These are phyloP conservation scores for Colletotrichum theobromicola DNA, from an alignment of 2,329 filamentous ascomycete genomes.

Conservation along the genomic window DNA sequence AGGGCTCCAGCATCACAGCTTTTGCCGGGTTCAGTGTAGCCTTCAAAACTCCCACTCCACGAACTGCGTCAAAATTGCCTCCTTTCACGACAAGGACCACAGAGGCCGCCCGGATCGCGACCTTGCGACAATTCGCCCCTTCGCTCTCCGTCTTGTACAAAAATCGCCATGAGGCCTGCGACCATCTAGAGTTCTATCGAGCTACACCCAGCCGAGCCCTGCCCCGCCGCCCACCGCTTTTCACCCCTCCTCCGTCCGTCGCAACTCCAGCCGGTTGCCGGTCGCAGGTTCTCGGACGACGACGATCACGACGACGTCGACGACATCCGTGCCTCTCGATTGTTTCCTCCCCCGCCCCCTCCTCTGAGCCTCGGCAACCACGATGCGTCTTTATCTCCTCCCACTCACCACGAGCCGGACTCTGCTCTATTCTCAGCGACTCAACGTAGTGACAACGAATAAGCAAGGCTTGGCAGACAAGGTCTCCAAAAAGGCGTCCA, in stretches of 20 bases:
- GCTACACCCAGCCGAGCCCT: background rate
- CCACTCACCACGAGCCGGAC: conserved; percentile 91
- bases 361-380: background rate
- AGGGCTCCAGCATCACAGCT: conserved; percentile 9
- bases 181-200: background rate
- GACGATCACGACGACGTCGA: background rate
- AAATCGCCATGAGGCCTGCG: background rate
- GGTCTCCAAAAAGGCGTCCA: conserved; percentile 71
- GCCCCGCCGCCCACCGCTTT: background rate
- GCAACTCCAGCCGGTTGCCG: background rate
- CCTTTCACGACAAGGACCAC: background rate
- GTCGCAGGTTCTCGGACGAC: background rate
- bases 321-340: background rate
- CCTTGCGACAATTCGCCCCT: background rate
- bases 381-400: conserved; percentile 92
- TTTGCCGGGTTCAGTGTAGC: background rate
- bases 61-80: conserved; percentile 20
- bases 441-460: conserved; percentile 60
- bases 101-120: conserved; percentile 15
- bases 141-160: background rate
- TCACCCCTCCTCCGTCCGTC: background rate
- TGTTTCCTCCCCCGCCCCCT: background rate
- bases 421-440: conserved; percentile 88
- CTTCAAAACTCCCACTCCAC: conserved; percentile 14
- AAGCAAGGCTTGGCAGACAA: conserved; percentile 69